Evolutionary conservation across 345 rosid genomes (phyloP).

Genomic region (Salix purpurea): DNA sequence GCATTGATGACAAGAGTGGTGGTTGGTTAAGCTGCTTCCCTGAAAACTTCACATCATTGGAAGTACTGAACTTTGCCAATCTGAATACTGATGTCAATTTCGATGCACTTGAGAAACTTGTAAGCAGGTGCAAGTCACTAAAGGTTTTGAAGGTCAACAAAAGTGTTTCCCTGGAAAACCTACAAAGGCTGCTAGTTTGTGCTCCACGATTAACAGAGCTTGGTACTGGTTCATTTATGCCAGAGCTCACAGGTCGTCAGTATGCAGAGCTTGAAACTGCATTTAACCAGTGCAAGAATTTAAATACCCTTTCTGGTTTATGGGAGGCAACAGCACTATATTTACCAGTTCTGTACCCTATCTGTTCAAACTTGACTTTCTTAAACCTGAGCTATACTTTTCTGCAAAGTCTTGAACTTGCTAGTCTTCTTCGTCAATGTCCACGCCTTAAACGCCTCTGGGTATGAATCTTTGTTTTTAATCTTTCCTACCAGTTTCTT

Average conservation of each 20-base stretch:
- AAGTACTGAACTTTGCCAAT: slow-evolving; percentile 53
- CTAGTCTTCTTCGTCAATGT: slow-evolving; percentile 51
- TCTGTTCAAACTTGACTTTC: slow-evolving; percentile 48
- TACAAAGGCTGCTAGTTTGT: slow-evolving; percentile 45
- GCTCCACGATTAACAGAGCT: slow-evolving; percentile 53
- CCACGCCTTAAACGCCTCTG: slow-evolving; percentile 54
- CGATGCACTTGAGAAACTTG: slow-evolving; percentile 58
- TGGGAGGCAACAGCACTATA: slow-evolving; percentile 42
- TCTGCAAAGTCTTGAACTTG: slow-evolving; percentile 47
- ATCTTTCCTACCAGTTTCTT: neutral
- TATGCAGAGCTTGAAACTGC: slow-evolving; percentile 38
- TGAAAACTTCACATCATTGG: slow-evolving; percentile 50
- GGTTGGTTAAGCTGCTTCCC: slow-evolving; percentile 67
- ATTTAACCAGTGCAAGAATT: slow-evolving; percentile 43
- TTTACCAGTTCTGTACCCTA: slow-evolving; percentile 48
- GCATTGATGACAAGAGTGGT: slow-evolving; percentile 50
- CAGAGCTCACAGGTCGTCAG: slow-evolving; percentile 35
- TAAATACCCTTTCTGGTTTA: slow-evolving; percentile 54
- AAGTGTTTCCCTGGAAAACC: slow-evolving; percentile 41
- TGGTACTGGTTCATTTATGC: slow-evolving; percentile 58
- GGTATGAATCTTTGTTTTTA: slow-evolving; percentile 35
- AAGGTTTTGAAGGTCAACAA: slow-evolving; percentile 54
- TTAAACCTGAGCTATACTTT: slow-evolving; percentile 56
- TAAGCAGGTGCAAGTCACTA: slow-evolving; percentile 49
- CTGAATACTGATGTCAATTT: slow-evolving; percentile 45